Evolutionary conservation across 2,329 filamentous ascomycete genomes (phyloP), one percentile per base, ranked within the genome.

Genomic region (Talaromyces sp.): DNA sequence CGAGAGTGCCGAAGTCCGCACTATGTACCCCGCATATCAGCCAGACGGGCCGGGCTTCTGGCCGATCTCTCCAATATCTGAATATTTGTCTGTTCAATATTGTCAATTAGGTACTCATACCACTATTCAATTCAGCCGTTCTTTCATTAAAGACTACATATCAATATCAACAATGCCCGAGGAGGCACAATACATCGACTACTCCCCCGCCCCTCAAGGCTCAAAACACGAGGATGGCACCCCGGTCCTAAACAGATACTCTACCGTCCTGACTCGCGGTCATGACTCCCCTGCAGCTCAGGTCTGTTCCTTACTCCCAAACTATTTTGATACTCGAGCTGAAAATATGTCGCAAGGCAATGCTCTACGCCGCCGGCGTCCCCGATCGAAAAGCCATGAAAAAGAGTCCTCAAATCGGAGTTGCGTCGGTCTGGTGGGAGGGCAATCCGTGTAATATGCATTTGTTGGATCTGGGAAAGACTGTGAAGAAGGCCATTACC

Each of bases 351-450:
- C 1, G 14, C 6, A 11, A 93, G 89, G 92, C 93, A 46, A 97
- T 97, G 93, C 84, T 98, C 23, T 98, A 96, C 77, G 93, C 90
- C 14, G 92, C 93, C 8, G 93, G 93, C 25, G 90, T 98, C 37
- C 91, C 92, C 1, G 86, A 92, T 72, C 83, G 86, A 70, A 82
- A 95, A 62, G 86, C 88, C 71, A 96, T 98, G 91, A 93, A 93
- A 78, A 93, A 84, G 63, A 89, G 90, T 60, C 91, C 93, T 12
- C 93, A 98, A 67, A 90, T 98, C 28, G 93, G 93, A 63, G 86
- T 97, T 72, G 89, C 92, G 7, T 92, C 90, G 5, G 91, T 97
- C 4, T 97, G 93, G 93, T 98, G 93, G 93, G 92, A 97, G 77
- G 93, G 93, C 31, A 97, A 97, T 74, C 91, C 93, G 40, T 97